A percentile compares a stretch with the other conserved stretches of the same genome.
Evolutionary conservation across 305 asterid genomes (phyloP).

Genomic region (Rubia balearica): DNA sequence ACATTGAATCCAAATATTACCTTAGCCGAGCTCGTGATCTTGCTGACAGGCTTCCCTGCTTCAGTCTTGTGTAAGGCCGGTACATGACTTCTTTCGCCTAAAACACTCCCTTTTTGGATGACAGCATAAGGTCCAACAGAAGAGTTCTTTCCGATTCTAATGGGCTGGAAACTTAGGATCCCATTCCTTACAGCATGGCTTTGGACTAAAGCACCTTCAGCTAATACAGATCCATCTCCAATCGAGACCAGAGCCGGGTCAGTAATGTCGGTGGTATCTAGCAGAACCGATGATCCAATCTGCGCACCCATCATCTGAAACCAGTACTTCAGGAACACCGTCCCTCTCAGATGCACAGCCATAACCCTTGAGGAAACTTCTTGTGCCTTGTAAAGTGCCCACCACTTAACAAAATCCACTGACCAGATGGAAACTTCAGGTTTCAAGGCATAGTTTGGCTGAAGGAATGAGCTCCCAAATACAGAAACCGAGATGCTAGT

Average conservation of each 20-base stretch:
- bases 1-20: conserved; percentile 1
- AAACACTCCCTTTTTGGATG: conserved; percentile 47
- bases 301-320: conserved; percentile 65
- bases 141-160: conserved; percentile 49
- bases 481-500: conserved; percentile 50
- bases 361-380: conserved; percentile 61
- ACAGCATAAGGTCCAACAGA: conserved; percentile 58
- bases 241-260: conserved; percentile 69
- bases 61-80: conserved; percentile 44
- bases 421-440: conserved; percentile 59
- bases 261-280: conserved; percentile 63
- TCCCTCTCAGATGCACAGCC: conserved; percentile 80
- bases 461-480: conserved; percentile 64
- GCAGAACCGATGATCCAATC: conserved; percentile 55
- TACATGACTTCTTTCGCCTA: conserved; percentile 44
- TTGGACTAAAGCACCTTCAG: conserved; percentile 62
- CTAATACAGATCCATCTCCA: conserved; percentile 51
- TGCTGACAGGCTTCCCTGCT: conserved; percentile 25
- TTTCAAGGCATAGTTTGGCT: conserved; percentile 55
- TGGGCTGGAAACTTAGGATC: conserved; percentile 44
- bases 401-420: conserved; percentile 65
- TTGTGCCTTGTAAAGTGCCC: conserved; percentile 72
- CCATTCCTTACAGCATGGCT: conserved; percentile 65
- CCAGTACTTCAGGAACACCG: conserved; percentile 64
- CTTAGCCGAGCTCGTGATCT: conserved; percentile 1